Evolutionary conservation across 2,329 filamentous ascomycete genomes (phyloP).

Genomic region (Xylariaceae sp.): DNA sequence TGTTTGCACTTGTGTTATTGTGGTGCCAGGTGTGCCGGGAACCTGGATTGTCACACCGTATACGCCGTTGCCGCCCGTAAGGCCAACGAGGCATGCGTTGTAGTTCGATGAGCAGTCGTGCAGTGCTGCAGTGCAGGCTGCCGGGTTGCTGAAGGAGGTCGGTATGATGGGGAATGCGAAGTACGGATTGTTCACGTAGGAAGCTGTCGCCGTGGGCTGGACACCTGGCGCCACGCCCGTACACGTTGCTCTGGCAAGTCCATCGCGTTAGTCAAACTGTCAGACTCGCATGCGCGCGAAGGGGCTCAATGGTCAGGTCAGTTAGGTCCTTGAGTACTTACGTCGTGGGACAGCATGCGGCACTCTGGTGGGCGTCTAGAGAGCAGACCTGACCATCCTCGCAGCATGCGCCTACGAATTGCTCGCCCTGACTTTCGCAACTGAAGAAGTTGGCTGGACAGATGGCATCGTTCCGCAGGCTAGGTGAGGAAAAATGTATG

Average conservation of each 20-base stretch:
- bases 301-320: background rate
- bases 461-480: constrained; percentile 28
- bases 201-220: constrained; percentile 35
- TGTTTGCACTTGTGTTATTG: constrained; percentile 39
- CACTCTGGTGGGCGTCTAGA: constrained; percentile 43
- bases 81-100: constrained; percentile 46
- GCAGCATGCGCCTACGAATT: constrained; percentile 48
- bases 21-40: constrained; percentile 49
- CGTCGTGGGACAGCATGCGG: constrained; percentile 51
- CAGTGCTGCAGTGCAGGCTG: constrained; percentile 48
- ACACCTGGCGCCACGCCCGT: constrained; percentile 48
- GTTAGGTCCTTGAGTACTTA: constrained; percentile 30
- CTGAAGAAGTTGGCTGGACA: constrained; percentile 48
- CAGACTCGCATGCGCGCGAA: background rate
- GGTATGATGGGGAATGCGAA: constrained; percentile 56
- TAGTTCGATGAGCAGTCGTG: constrained; percentile 50
- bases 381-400: constrained; percentile 46
- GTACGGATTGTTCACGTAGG: constrained; percentile 52
- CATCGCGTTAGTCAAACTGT: constrained; percentile 5
- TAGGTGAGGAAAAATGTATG: constrained; percentile 26
- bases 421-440: constrained; percentile 44
- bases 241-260: constrained; percentile 43
- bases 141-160: constrained; percentile 47
- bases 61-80: constrained; percentile 38
- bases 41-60: constrained; percentile 54